These are phyloP conservation scores for Cercophora sp. DNA, from an alignment of 495 filamentous ascomycete genomes.

Conservation along the genomic window DNA sequence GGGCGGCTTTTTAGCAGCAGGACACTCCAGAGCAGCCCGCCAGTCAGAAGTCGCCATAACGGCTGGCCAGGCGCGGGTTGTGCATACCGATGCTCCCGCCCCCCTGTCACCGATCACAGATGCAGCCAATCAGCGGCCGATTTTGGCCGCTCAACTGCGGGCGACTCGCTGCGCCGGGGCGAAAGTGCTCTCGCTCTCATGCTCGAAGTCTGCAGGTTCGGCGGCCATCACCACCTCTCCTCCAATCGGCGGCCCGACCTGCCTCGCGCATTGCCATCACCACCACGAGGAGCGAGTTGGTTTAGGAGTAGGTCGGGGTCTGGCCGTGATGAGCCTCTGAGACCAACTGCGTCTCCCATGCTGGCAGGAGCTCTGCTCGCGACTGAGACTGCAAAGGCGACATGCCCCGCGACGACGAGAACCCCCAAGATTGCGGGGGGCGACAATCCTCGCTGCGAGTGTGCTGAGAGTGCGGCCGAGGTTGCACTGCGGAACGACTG, in stretches of 20 bases:
- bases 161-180: constrained; percentile 28
- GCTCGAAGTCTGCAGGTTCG: constrained; percentile 5
- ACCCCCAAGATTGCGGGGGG: too few relatives aligned
- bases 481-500: not conserved
- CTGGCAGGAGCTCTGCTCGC: too few relatives aligned
- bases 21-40: constrained; percentile 14
- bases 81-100: constrained; percentile 31
- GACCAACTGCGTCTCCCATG: too few relatives aligned
- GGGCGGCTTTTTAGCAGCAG: constrained; percentile 23
- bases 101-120: constrained; percentile 19
- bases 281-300: not conserved
- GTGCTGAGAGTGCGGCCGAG: not conserved
- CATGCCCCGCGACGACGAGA: too few relatives aligned
- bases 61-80: constrained; percentile 17
- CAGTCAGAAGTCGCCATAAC: constrained; percentile 22
- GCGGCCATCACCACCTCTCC: constrained; percentile 7
- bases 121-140: constrained; percentile 23
- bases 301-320: too few relatives aligned
- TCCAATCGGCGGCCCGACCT: constrained; percentile 5
- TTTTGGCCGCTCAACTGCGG: constrained; percentile 27
- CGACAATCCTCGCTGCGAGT: too few relatives aligned
- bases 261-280: not conserved
- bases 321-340: too few relatives aligned
- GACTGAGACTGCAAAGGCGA: too few relatives aligned
- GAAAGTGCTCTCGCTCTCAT: constrained; percentile 13